These are phyloP conservation scores for Kandelia obovata DNA, from an alignment of 345 rosid species.

Conservation along the genomic window DNA sequence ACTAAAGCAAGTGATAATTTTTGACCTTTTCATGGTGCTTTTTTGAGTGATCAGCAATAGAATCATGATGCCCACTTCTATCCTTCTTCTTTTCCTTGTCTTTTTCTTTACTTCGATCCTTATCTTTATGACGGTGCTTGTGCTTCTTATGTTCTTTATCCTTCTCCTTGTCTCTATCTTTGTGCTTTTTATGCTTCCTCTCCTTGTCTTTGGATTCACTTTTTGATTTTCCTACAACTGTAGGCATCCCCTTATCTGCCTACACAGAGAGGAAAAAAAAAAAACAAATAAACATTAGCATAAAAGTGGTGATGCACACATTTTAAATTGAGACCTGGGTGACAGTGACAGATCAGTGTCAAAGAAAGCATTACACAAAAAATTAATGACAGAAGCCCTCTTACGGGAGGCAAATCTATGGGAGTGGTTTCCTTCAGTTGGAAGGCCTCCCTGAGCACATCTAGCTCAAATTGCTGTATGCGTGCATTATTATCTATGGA, in stretches of 20 bases:
- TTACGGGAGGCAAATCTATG: constrained; percentile 63
- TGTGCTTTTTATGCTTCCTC: constrained; percentile 79
- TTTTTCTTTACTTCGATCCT: constrained; percentile 68
- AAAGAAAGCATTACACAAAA: not conserved
- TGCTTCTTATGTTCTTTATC: constrained; percentile 82
- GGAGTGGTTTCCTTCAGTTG: constrained; percentile 60
- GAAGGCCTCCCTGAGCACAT: constrained; percentile 69
- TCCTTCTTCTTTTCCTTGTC: constrained; percentile 70
- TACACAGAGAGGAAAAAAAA: constrained; percentile 13
- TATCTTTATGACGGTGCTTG: constrained; percentile 62
- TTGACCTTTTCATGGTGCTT: constrained; percentile 77
- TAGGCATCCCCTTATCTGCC: constrained; percentile 74
- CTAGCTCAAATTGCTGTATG: constrained; percentile 71
- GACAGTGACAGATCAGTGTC: not conserved
- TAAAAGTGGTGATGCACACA: not conserved
- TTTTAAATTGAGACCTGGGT: not conserved
- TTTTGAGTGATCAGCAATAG: constrained; percentile 63
- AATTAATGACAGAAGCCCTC: constrained; percentile 17
- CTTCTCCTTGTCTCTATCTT: constrained; percentile 67
- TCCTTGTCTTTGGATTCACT: constrained; percentile 65
- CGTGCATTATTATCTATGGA: constrained; percentile 42
- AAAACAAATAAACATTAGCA: not conserved
- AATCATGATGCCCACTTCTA: constrained; percentile 61
- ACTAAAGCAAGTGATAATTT: not conserved
- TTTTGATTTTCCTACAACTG: constrained; percentile 57